Base-by-base conservation (phyloP, 2,329 filamentous ascomycete species). In the Nannizziopsis barbatae region DNA sequence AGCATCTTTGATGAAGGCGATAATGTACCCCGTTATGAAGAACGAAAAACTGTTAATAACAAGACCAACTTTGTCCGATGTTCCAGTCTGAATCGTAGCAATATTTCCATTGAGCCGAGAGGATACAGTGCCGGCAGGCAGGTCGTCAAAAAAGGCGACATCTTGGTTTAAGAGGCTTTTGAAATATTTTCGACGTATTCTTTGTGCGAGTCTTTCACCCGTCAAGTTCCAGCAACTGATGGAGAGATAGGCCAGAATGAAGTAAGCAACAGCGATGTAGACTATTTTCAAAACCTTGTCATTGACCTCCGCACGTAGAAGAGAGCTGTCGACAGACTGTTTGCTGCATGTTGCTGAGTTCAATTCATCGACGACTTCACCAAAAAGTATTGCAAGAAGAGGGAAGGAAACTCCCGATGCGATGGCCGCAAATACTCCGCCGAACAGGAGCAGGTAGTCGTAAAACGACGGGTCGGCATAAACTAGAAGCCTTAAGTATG, bases 141-240 rank as follows among this genome's bases (percentile, higher is more conserved):
- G 59, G 4, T 63, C 63, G 54, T 72, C 70, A 55, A 73, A 72
- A 52, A 68, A 73, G 4, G 67, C 62, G 22, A 67, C 70, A 50
- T 79, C 75, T 57, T 81, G 76, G 36, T 70, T 64, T 18, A 81
- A 63, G 15, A 81, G 61, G 8, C 67, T 69, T n/a, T 65, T 65
- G 33, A 81, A 69, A 53, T 81, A 81, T 41, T 69, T 66, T 52
- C 76, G 74, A 33, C 78, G 71, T 33, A 81, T 64, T 22, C 76
- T 71, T 51, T 76, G 74, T 41, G 76, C 75, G 12, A 81, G 66
- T 3, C 77, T 71, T 51, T 77, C 75, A 49, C 75, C 76, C 49
- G 74, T 70, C 53, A 80, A 66, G 53, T 70, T 75, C 77, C 77
- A 81, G 50, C 72, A 77, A n/a, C 74, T 65, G 39, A 77, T 68